Conservation (phyloP, 352 stramenopile genomes). For the Pythium biforme region DNA sequence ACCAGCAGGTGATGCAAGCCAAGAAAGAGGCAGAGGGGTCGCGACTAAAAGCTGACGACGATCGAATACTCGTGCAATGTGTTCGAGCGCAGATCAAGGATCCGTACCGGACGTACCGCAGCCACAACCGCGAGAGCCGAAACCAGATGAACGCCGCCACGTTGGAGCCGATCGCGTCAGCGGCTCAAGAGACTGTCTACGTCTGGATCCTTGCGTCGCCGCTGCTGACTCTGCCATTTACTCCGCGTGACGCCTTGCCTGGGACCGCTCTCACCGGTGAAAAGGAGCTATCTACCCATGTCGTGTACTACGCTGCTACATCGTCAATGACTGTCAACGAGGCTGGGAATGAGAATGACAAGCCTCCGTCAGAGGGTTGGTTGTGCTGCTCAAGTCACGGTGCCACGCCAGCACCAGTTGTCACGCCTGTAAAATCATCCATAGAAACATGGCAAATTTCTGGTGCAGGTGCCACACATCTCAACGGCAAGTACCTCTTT, state of each 20-base stretch:
- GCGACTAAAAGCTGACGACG: conserved; percentile 40
- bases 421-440: conserved; percentile 40
- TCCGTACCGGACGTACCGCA: conserved; percentile 32
- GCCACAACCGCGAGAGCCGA: not conserved
- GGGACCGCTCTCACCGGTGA: conserved; percentile 33
- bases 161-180: not conserved
- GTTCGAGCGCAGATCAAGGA: conserved; percentile 39
- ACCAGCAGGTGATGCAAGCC: conserved; percentile 50
- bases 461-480: conserved; percentile 45
- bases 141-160: not conserved
- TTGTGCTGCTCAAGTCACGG: conserved; percentile 54
- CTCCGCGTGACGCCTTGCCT: conserved; percentile 38
- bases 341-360: conserved; percentile 9
- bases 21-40: conserved; percentile 50
- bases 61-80: conserved; percentile 28
- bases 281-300: conserved; percentile 65
- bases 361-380: conserved; percentile 50
- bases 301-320: conserved; percentile 63
- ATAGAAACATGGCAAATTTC: conserved; percentile 61
- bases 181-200: conserved; percentile 24
- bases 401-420: conserved; percentile 31
- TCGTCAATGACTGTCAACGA: conserved; percentile 18
- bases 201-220: conserved; percentile 58
- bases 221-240: conserved; percentile 46
- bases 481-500: conserved; percentile 70